Base-by-base conservation (phyloP, 2,329 filamentous ascomycete species). In the Peltaster fructicola region DNA sequence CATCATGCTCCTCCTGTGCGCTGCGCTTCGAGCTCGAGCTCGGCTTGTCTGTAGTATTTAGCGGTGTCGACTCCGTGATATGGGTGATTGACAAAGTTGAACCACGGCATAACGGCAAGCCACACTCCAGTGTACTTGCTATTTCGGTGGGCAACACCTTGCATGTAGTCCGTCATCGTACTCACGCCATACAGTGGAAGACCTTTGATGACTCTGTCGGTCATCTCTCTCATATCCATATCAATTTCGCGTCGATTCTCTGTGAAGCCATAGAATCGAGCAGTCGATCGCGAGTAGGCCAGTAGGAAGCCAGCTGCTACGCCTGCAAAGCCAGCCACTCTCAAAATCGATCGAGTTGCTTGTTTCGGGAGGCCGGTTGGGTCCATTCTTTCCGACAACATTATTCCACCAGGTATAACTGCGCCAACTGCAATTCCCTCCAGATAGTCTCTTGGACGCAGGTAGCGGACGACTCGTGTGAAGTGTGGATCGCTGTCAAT, bases 401-500 rank as follows among this genome's bases (percentile, higher is more conserved):
- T 62, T 50, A 95, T 74, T 29, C 78, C 57, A 22, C 64, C 65
- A 6, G 88, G 85, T 23, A 72, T 76, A 26, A 71, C 61, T n/a
- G 70, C 68, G 8, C 74, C 74, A 24, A 76, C 67, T 8, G 60
- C 65, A 29, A 64, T 61, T 34, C 74, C 85, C 39, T 69, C 59
- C 19, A 64, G 61, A 56, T 90, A 95, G 56, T 98, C 88, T 24
- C 74, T 78, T 23, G 71, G 60, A 35, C 88, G 71, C 35, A 84
- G 78, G 65, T 98, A 98, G 47, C 70, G 56, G 36, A 93, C 53
- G 10, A 95, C 88, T 50, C 88, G 75, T 55, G 72, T 80, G 55
- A 95, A 76, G 56, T 98, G 88, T 45, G 88, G 88, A 57, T 98
- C 88, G 61, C 80, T 90, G 63, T 98, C 88, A 57, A 98, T 95